Conservation (phyloP, 2,329 filamentous ascomycete species). For the Venturia carpophila region DNA sequence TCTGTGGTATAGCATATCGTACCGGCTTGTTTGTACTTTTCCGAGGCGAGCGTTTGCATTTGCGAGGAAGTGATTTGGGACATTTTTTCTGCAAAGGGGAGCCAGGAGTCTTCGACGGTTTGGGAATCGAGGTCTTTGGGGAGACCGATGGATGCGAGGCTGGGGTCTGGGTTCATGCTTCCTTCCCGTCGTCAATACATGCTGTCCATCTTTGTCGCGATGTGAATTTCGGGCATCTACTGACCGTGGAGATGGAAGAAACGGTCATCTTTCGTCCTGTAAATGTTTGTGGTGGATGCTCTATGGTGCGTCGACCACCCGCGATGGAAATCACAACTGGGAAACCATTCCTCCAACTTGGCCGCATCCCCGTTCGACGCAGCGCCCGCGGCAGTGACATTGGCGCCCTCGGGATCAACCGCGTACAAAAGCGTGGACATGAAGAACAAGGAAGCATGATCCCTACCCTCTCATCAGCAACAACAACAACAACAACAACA, state of each 20-base stretch:
- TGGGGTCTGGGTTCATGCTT: constrained; percentile 40
- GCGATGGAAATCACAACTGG: constrained; percentile 24
- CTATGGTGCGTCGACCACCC: constrained; percentile 25
- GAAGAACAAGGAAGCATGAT: constrained; percentile 33
- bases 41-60: constrained; percentile 32
- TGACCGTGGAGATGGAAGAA: constrained; percentile 42
- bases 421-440: constrained; percentile 22
- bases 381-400: not conserved
- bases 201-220: too few species aligned
- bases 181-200: too few species aligned
- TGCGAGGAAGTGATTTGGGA: constrained; percentile 29
- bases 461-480: constrained; percentile 23
- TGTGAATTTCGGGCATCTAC: not conserved
- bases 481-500: too few species aligned
- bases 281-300: constrained; percentile 39
- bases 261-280: constrained; percentile 38
- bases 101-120: constrained; percentile 28
- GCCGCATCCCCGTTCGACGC: constrained; percentile 22
- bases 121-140: constrained; percentile 27
- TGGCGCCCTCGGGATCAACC: constrained; percentile 13
- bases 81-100: constrained; percentile 30
- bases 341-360: constrained; percentile 24
- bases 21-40: constrained; percentile 35
- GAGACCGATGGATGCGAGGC: constrained; percentile 30
- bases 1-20: constrained; percentile 33